Conservation (phyloP, 208 protist genomes). For the Leishmania lainsoni region DNA sequence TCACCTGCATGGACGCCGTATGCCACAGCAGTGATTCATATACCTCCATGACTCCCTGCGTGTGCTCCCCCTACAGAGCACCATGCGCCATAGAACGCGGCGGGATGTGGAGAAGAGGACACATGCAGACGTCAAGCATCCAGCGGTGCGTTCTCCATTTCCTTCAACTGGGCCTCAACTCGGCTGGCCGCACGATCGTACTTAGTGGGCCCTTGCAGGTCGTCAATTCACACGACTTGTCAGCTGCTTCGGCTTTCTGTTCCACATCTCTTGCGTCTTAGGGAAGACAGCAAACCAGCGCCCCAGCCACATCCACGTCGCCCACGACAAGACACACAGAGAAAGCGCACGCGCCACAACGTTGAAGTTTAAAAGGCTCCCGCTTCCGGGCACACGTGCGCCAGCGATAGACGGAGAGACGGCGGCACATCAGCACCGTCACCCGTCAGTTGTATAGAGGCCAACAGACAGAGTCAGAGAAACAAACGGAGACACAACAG, state of each 20-base stretch:
- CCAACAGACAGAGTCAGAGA: background rate
- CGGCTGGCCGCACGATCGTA: background rate
- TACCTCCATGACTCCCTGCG: background rate
- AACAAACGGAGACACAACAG: background rate
- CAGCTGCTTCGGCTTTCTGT: background rate
- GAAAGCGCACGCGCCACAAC: background rate
- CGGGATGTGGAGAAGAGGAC: no score
- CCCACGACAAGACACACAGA: background rate
- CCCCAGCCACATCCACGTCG: background rate
- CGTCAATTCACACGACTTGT: no score
- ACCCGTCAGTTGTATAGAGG: background rate
- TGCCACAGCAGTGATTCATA: no score
- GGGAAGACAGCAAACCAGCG: background rate
- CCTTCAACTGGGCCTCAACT: background rate
- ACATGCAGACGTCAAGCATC: background rate
- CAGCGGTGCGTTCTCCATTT: background rate
- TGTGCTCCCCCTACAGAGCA: background rate
- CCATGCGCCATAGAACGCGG: background rate
- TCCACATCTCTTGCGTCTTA: slow-evolving; percentile 3
- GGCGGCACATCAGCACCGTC: background rate
- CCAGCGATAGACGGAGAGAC: background rate
- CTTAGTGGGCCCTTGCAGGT: no score
- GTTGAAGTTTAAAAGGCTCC: background rate
- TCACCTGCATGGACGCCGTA: background rate
- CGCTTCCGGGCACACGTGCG: background rate